These are phyloP conservation scores for Mucor sp. DNA, from an alignment of 371 early-diverging fungal genomes.

Conservation along the genomic window DNA sequence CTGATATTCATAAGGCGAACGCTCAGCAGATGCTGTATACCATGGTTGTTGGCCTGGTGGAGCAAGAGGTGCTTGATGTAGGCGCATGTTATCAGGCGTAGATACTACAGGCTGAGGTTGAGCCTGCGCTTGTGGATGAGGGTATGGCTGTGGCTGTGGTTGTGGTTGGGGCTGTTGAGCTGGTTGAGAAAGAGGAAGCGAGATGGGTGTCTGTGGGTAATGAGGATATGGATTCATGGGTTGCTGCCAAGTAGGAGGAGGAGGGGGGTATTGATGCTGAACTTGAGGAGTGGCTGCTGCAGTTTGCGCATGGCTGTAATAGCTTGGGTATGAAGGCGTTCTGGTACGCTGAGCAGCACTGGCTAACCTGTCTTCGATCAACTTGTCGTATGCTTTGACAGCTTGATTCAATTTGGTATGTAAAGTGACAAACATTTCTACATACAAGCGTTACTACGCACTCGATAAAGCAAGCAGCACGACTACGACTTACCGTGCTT, in stretches of 20 bases:
- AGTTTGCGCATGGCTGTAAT: not conserved
- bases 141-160: constrained; percentile 10
- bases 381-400: constrained; percentile 77
- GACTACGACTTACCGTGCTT: constrained; percentile 46
- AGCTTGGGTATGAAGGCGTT: not conserved
- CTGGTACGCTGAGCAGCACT: constrained; percentile 25
- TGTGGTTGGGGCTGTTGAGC: not conserved
- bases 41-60: not conserved
- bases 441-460: constrained; percentile 18
- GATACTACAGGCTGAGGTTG: not conserved
- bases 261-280: not conserved
- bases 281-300: not conserved
- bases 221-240: not conserved
- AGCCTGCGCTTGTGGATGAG: constrained; percentile 3
- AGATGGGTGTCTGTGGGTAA: constrained; percentile 1
- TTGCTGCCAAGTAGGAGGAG: not conserved
- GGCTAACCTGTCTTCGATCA: constrained; percentile 70
- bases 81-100: not conserved
- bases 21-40: not conserved
- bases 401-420: constrained; percentile 78
- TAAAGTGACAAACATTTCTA: constrained; percentile 52
- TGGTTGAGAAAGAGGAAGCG: constrained; percentile 14
- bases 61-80: not conserved
- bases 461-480: not conserved
- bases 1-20: not conserved